Conservation (phyloP, 2,329 filamentous ascomycete genomes). For the Trichocomaceae sp. region DNA sequence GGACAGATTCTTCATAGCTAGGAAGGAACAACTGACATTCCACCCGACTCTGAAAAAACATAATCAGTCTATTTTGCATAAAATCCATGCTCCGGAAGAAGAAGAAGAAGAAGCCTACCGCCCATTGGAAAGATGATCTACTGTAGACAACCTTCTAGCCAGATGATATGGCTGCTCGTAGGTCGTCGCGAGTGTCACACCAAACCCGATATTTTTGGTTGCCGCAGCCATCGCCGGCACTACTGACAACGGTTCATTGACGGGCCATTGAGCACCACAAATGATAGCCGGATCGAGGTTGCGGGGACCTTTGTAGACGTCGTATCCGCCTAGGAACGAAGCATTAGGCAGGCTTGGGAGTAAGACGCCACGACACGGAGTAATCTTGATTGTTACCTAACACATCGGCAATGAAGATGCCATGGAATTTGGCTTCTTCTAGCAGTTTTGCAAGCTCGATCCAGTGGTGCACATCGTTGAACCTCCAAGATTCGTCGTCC, state of each 20-base stretch:
- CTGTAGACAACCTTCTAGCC: constrained; percentile 57
- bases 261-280: constrained; percentile 62
- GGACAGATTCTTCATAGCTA: constrained; percentile 12
- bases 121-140: constrained; percentile 62
- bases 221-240: constrained; percentile 62
- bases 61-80: neutral
- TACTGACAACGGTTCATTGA: constrained; percentile 61
- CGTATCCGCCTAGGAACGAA: constrained; percentile 51
- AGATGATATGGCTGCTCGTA: constrained; percentile 65
- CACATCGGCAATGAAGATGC: constrained; percentile 62
- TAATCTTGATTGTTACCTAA: constrained; percentile 35
- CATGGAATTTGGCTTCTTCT: constrained; percentile 58
- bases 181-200: constrained; percentile 60
- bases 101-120: constrained; percentile 33
- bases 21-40: constrained; percentile 39
- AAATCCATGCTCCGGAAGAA: neutral
- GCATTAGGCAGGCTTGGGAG: neutral
- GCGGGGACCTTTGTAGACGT: constrained; percentile 59
- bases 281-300: constrained; percentile 55
- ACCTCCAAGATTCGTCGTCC: constrained; percentile 55
- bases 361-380: neutral
- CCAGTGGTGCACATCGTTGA: constrained; percentile 58
- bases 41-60: constrained; percentile 43
- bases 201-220: constrained; percentile 61
- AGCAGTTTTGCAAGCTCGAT: constrained; percentile 53